Base-by-base conservation (phyloP, 2,329 filamentous ascomycete genomes). In the Nemania sp. region DNA sequence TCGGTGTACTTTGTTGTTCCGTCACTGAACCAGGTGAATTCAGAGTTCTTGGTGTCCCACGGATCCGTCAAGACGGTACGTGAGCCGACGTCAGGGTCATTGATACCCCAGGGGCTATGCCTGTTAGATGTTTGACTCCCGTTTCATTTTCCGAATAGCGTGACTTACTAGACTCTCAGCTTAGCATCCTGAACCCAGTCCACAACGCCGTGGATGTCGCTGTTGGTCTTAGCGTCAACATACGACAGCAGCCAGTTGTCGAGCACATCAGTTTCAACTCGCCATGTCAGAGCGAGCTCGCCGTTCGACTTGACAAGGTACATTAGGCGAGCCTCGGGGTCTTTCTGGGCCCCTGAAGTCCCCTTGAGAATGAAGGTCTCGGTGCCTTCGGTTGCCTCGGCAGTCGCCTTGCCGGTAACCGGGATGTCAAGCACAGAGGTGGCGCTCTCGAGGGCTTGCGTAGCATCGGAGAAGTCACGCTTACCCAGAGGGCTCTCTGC, bases 191-290 rank as follows among this genome's bases (percentile, higher is more conserved):
- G 72, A 40, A 81, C 77, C 54, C 82, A 84, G 68, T 85, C 79
- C 20, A 82, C 76, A 17, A 83, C 80, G 46, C 76, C 80, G 43
- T 80, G 71, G 7, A 85, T 63, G 41, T 78, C 67, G 17, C 74
- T 71, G 26, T 74, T 75, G 46, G 72, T 72, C 4, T 68, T 65
- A 4, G 80, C 79, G 46, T 84, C 77, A 26, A 84, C 75, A 61
- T 84, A 85, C 2, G 79, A 78, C 36, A 82, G 67, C n/a, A 84
- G 74, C 80, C 80, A 85, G 69, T 83, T 80, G 55, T 78, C 75
- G 7, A 73, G 54, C 34, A 82, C 67, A 52, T 84, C 80, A 2
- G 81, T 84, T 73, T 84, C 81, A 9, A 85, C 72, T 63, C 81
- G 72, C 82, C 81, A 85, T 0, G 78, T 72, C 17, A 84, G 70